These are phyloP conservation scores for Heterobasidion occidentale DNA, from an alignment of 1,284 basidiomycete genomes.

Conservation along the genomic window DNA sequence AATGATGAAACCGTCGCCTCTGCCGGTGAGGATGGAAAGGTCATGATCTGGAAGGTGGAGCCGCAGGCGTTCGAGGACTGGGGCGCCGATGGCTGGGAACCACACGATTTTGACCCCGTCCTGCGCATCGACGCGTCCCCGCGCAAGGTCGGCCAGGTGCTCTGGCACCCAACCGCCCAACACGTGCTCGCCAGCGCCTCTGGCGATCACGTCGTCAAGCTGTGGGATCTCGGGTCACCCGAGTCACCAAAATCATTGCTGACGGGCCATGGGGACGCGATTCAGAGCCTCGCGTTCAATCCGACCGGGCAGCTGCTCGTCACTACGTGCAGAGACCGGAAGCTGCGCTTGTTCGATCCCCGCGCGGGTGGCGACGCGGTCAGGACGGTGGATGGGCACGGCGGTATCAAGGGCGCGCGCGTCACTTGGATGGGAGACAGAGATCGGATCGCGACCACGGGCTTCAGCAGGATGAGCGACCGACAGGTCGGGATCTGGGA, in stretches of 20 bases:
- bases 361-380: conserved; percentile 77
- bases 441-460: conserved; percentile 87
- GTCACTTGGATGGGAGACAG: conserved; percentile 89
- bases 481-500: conserved; percentile 89
- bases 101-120: conserved; percentile 81
- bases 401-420: conserved; percentile 89
- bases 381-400: conserved; percentile 79
- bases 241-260: conserved; percentile 61
- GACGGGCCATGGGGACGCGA: conserved; percentile 78
- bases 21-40: conserved; percentile 89
- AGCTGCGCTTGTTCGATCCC: conserved; percentile 87
- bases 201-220: conserved; percentile 83
- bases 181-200: conserved; percentile 85
- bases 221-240: conserved; percentile 81
- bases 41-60: conserved; percentile 86
- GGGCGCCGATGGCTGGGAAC: conserved; percentile 76
- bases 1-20: conserved; percentile 88
- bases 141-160: conserved; percentile 89
- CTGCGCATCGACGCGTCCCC: conserved; percentile 65
- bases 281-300: conserved; percentile 86
- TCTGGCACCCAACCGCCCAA: conserved; percentile 89
- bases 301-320: conserved; percentile 69
- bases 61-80: conserved; percentile 73
- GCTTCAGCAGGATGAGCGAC: conserved; percentile 93
- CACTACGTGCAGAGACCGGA: conserved; percentile 88